These are phyloP conservation scores for Aspergillus taichungensis DNA, from an alignment of 495 filamentous ascomycete species.

Conservation along the genomic window DNA sequence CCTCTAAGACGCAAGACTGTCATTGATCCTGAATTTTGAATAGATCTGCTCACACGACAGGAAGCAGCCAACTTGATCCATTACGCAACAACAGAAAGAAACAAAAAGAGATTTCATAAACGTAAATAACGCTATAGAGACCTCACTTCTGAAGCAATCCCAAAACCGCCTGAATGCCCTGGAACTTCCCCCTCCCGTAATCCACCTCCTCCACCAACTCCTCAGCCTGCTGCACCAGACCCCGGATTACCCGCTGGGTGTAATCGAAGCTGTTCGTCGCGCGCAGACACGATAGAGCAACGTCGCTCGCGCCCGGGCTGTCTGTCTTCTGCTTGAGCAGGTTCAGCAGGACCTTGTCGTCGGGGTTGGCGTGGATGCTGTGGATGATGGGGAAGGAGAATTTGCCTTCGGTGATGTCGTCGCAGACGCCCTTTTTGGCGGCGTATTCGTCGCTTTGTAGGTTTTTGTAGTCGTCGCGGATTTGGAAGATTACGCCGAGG, in stretches of 20 bases:
- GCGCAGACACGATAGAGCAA: conserved; percentile 74
- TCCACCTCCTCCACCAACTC: background rate
- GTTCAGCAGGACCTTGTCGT: conserved; percentile 67
- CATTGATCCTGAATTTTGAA: too few relatives aligned
- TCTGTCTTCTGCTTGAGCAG: conserved; percentile 73
- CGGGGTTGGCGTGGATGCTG: conserved; percentile 62
- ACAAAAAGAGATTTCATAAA: too few relatives aligned
- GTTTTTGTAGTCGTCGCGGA: conserved; percentile 85
- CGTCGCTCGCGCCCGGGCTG: conserved; percentile 69
- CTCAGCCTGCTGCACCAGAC: conserved; percentile 7
- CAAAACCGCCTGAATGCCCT: background rate
- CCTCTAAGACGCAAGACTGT: too few relatives aligned
- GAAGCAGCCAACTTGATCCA: too few relatives aligned
- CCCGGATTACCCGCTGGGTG: conserved; percentile 48
- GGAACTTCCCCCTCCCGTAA: background rate
- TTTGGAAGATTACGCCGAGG: conserved; percentile 80
- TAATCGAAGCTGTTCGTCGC: conserved; percentile 73
- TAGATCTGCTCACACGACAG: too few relatives aligned
- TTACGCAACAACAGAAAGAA: too few relatives aligned
- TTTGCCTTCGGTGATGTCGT: conserved; percentile 89
- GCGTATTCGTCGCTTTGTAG: conserved; percentile 55
- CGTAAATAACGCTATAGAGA: too few relatives aligned
- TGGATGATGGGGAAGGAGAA: conserved; percentile 91
- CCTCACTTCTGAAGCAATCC: background rate
- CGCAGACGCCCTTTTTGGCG: conserved; percentile 75